Percentiles rank a stretch among this genome's conserved stretches.
phyloP scores from a whole-genome alignment of 495 filamentous ascomycete species.

The Daldinia decipiens region DNA sequence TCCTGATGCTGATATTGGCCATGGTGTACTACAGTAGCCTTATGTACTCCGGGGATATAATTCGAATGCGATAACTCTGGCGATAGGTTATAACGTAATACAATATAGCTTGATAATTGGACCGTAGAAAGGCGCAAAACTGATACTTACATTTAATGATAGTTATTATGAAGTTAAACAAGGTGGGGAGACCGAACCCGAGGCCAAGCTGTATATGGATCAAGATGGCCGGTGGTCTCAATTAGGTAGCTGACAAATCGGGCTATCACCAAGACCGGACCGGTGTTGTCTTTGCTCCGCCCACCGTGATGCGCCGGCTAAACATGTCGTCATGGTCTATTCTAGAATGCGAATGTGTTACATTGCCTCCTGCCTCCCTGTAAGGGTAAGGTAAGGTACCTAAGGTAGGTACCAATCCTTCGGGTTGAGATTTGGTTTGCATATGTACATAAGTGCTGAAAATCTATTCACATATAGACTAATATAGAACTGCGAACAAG shows the following conservation, averaged over 20 bases:
- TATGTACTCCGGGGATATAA: too few species aligned
- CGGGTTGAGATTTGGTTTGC: background rate
- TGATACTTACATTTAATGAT: background rate
- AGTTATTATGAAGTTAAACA: background rate
- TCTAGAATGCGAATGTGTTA: slow-evolving; percentile 11
- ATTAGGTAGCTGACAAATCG: slow-evolving; percentile 41
- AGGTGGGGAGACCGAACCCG: background rate
- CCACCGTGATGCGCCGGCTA: slow-evolving; percentile 11
- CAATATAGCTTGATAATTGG: background rate
- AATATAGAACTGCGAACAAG: too few species aligned
- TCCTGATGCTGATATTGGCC: slow-evolving; percentile 79
- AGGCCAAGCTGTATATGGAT: background rate
- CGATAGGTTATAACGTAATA: background rate
- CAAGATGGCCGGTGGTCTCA: background rate
- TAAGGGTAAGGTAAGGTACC: too few species aligned
- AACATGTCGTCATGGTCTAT: slow-evolving; percentile 20
- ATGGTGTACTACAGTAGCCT: slow-evolving; percentile 54
- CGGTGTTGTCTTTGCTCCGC: slow-evolving; percentile 30
- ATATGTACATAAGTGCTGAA: background rate
- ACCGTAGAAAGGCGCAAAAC: background rate
- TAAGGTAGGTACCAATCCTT: background rate
- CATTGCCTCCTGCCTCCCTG: background rate
- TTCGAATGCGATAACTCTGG: background rate
- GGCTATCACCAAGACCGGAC: slow-evolving; percentile 17
- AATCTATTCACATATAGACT: too few species aligned